phyloP scores from a whole-genome alignment of 495 filamentous ascomycete genomes.

The Aspergillus cavernicola region DNA sequence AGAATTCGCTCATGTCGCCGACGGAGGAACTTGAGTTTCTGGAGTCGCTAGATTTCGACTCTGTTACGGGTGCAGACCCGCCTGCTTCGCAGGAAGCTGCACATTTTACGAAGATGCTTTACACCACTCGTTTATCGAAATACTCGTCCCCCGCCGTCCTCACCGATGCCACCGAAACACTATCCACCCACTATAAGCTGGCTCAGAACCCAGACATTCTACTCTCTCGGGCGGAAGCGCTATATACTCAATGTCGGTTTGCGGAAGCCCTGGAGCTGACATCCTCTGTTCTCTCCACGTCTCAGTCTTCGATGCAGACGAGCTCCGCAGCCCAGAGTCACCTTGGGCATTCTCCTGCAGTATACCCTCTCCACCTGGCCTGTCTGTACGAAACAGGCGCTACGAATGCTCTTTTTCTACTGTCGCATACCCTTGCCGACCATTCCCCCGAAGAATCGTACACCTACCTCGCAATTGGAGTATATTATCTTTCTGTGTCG shows the following conservation, averaged over 20 bases:
- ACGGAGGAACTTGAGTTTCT: conserved; percentile 94
- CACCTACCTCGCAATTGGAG: conserved; percentile 89
- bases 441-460: conserved; percentile 85
- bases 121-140: conserved; percentile 93
- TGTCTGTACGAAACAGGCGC: conserved; percentile 84
- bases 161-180: conserved; percentile 80
- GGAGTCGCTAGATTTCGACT: conserved; percentile 86
- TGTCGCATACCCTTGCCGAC: conserved; percentile 93
- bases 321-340: conserved; percentile 38
- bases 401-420: conserved; percentile 84
- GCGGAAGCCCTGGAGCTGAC: conserved; percentile 81
- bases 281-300: conserved; percentile 65
- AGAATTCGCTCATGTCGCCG: conserved; percentile 96
- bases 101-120: conserved; percentile 94
- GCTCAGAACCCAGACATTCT: conserved; percentile 84
- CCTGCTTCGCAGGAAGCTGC: conserved; percentile 74
- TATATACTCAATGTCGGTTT: conserved; percentile 94
- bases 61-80: conserved; percentile 58
- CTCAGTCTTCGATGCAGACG: conserved; percentile 29
- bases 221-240: conserved; percentile 83
- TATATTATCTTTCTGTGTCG: conserved; percentile 87
- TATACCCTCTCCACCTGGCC: conserved; percentile 88
- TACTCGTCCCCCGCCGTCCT: conserved; percentile 85
- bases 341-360: conserved; percentile 82
- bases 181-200: conserved; percentile 91